Evolutionary conservation across 345 rosid genomes (phyloP), one percentile per base, ranked within the genome.

Genomic region (Pelargonium nanum): DNA sequence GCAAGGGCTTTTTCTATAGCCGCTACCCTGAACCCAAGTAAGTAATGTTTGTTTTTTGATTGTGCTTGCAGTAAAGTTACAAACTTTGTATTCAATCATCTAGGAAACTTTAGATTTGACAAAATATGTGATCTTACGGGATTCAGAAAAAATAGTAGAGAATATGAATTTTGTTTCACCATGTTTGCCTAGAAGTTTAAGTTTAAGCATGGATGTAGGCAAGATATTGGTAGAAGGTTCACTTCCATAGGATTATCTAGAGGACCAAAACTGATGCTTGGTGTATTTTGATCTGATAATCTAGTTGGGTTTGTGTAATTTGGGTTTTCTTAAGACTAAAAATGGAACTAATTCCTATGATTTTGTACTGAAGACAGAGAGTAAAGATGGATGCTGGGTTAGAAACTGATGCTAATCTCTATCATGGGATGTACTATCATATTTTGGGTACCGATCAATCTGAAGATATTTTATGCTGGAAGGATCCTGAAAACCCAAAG

Each of bases 381-480:
- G 89, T 79, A 63, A 63, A 70, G 21, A 58, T 87, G 45, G 99
- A 93, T 85, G 97, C 96, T 63, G 99, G 97, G 50, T 89, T 88
- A 26, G 97, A 89, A 85, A 93, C 96, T 20, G 80, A 81, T 65
- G 57, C 96, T 24, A 93, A 85, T 69, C 88, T 93, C 64, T 72
- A 85, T 72, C 94, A 93, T 0, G 86, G 87, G 75, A 19, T 87
- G 19, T 87, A 78, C 74, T 93, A 93, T 72, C 99, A 93, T 79
- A 77, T 87, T 34, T 55, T 87, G 24, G 96, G 94, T 30, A 79
- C 83, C 0, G 78, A 80, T 70, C 99, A 93, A 64, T 78, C 83
- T 22, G 84, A 89, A 67, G 99, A 93, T 80, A 74, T 87, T 65
- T 69, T 89, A 66, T 93, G 99, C 75, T 93, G 96, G 91, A 87